Evolutionary conservation across 257 asterid species (phyloP).

Genomic region (Nicotiana benthamiana): DNA sequence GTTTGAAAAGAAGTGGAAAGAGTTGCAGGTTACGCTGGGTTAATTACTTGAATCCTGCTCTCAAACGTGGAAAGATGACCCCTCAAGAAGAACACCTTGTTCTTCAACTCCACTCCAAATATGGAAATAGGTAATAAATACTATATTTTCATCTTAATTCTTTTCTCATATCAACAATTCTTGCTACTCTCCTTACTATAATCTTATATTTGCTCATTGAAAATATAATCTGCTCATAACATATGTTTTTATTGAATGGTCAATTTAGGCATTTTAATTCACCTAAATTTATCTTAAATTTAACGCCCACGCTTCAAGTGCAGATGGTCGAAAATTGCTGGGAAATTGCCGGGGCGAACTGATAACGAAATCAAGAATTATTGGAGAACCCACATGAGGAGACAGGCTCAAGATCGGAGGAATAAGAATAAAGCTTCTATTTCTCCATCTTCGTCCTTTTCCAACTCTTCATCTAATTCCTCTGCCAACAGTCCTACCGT

Average conservation of each 20-base stretch:
- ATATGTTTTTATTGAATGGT: no score
- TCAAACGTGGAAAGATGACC: slow-evolving; percentile 78
- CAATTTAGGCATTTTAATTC: not conserved
- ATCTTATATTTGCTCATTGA: not conserved
- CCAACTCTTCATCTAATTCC: slow-evolving; percentile 35
- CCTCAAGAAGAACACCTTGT: slow-evolving; percentile 72
- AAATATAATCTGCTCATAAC: not conserved
- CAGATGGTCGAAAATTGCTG: slow-evolving; percentile 94
- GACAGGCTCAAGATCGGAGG: slow-evolving; percentile 59
- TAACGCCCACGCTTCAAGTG: not conserved
- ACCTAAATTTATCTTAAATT: no score
- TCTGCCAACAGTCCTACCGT: slow-evolving; percentile 16
- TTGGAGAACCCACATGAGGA: slow-evolving; percentile 90
- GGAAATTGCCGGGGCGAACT: slow-evolving; percentile 85
- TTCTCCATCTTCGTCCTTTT: slow-evolving; percentile 27
- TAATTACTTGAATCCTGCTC: slow-evolving; percentile 78
- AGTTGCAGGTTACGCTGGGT: slow-evolving; percentile 97
- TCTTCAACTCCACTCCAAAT: slow-evolving; percentile 70
- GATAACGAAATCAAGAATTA: slow-evolving; percentile 93
- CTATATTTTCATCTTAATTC: not conserved
- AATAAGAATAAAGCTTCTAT: slow-evolving; percentile 25
- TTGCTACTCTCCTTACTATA: not conserved
- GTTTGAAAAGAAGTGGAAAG: slow-evolving; percentile 81
- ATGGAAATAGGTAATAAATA: slow-evolving; percentile 65
- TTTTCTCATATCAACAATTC: not conserved